These are phyloP conservation scores for Torulaspora microellipsoides DNA, from an alignment of 805 yeast genomes.

Conservation along the genomic window DNA sequence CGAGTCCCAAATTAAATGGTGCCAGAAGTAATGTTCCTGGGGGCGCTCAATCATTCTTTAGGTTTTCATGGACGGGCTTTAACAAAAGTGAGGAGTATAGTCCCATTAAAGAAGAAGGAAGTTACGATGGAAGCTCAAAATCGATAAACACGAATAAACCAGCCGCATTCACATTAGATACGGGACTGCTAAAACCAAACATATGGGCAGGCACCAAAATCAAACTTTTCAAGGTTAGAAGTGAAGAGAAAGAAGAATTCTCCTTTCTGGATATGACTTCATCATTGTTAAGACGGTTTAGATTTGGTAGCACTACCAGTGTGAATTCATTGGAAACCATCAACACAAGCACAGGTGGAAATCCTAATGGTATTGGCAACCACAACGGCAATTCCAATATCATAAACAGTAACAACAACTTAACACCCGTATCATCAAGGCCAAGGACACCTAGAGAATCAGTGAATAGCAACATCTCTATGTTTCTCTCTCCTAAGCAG, in stretches of 20 bases:
- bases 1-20: slow-evolving; percentile 4
- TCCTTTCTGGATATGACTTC: slow-evolving; percentile 42
- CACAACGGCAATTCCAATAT: slow-evolving; percentile 1
- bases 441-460: slow-evolving; percentile 22
- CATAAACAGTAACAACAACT: slow-evolving; percentile 5
- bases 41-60: slow-evolving; percentile 41
- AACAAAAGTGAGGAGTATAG: slow-evolving; percentile 20
- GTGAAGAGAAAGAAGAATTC: slow-evolving; percentile 36
- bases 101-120: slow-evolving; percentile 18
- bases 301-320: slow-evolving; percentile 32
- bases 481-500: slow-evolving; percentile 13
- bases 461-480: slow-evolving; percentile 8
- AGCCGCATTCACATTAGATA: slow-evolving; percentile 23
- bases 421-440: slow-evolving; percentile 16
- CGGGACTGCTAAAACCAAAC: slow-evolving; percentile 38
- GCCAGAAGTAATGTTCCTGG: slow-evolving; percentile 7
- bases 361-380: slow-evolving; percentile 1
- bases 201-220: slow-evolving; percentile 52
- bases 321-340: slow-evolving; percentile 11
- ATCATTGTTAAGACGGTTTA: slow-evolving; percentile 36
- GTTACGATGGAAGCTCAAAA: slow-evolving; percentile 5
- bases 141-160: slow-evolving; percentile 9
- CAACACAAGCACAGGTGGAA: slow-evolving; percentile 4
- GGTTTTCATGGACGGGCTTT: slow-evolving; percentile 36
- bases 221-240: slow-evolving; percentile 46